Conservation (phyloP, 208 protist genomes). For the Perkinsela sp. region DNA sequence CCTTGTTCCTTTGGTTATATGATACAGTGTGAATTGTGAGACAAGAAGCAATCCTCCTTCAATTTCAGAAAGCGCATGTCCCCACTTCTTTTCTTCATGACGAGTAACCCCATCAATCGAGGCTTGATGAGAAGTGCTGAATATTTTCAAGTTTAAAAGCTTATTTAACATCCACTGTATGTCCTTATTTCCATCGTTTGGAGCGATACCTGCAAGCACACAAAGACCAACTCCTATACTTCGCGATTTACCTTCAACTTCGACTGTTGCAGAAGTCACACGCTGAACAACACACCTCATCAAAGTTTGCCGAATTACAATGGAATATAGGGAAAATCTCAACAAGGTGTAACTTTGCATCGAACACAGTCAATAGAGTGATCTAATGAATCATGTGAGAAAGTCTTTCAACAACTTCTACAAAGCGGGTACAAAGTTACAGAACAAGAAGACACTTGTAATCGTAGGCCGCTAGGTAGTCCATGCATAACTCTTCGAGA, state of each 20-base stretch:
- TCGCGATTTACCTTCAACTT: conserved; percentile 20
- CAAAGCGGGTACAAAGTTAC: too few species aligned
- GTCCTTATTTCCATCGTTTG: conserved; percentile 30
- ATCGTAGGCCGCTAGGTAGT: background rate
- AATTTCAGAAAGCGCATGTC: conserved; percentile 34
- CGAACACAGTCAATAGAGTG: too few species aligned
- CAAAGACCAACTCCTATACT: conserved; percentile 29
- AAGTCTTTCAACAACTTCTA: too few species aligned
- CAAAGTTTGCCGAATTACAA: too few species aligned
- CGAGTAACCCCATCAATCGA: conserved; percentile 10
- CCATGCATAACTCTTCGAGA: background rate
- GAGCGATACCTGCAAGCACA: conserved; percentile 42
- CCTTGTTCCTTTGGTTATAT: conserved; percentile 57
- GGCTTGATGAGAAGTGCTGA: conserved; percentile 6
- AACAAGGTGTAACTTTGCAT: too few species aligned
- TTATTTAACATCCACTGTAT: conserved; percentile 43
- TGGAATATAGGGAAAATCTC: too few species aligned
- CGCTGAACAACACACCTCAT: conserved; percentile 63
- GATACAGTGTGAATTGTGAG: conserved; percentile 63
- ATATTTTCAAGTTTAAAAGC: conserved; percentile 27
- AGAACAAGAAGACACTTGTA: background rate
- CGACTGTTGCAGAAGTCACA: conserved; percentile 23
- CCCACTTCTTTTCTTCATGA: conserved; percentile 22
- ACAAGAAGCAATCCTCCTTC: conserved; percentile 45
- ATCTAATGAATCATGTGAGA: too few species aligned